These are phyloP conservation scores for Chytriomyces sp. DNA, from an alignment of 192 early-diverging fungal species.

Conservation along the genomic window DNA sequence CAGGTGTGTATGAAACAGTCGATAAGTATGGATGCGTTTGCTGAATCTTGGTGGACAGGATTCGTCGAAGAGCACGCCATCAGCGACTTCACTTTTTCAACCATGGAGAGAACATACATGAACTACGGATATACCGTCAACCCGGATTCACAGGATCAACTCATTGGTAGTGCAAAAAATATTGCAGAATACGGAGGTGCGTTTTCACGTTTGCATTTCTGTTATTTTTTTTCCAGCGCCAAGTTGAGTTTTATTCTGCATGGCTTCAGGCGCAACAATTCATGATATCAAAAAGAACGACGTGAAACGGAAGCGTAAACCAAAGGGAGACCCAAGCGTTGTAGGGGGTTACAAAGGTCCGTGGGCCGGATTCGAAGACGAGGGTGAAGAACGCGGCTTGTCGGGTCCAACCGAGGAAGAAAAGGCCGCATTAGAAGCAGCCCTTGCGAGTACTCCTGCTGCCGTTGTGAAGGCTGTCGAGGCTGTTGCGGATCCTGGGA, in stretches of 20 bases:
- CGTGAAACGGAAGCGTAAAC: slow-evolving; percentile 70
- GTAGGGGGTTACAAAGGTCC: slow-evolving; percentile 88
- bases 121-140: slow-evolving; percentile 82
- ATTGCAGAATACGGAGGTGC: slow-evolving; percentile 31
- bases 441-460: slow-evolving; percentile 20
- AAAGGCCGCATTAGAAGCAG: slow-evolving; percentile 46
- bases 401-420: slow-evolving; percentile 58
- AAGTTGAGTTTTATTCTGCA: not conserved
- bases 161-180: slow-evolving; percentile 65
- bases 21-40: not conserved
- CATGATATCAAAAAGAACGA: slow-evolving; percentile 53
- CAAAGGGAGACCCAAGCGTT: slow-evolving; percentile 75
- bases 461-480: slow-evolving; percentile 30
- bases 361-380: slow-evolving; percentile 93
- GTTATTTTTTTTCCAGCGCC: not conserved
- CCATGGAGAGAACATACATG: slow-evolving; percentile 83
- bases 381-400: slow-evolving; percentile 57
- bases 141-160: slow-evolving; percentile 62
- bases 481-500: slow-evolving; percentile 52
- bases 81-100: slow-evolving; percentile 74
- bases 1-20: slow-evolving; percentile 26
- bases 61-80: slow-evolving; percentile 78
- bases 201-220: slow-evolving; percentile 1
- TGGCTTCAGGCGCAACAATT: slow-evolving; percentile 56
- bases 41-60: slow-evolving; percentile 49